These are phyloP conservation scores for Mycena leptocephala DNA, from an alignment of 768 basidiomycete species.

Conservation along the genomic window DNA sequence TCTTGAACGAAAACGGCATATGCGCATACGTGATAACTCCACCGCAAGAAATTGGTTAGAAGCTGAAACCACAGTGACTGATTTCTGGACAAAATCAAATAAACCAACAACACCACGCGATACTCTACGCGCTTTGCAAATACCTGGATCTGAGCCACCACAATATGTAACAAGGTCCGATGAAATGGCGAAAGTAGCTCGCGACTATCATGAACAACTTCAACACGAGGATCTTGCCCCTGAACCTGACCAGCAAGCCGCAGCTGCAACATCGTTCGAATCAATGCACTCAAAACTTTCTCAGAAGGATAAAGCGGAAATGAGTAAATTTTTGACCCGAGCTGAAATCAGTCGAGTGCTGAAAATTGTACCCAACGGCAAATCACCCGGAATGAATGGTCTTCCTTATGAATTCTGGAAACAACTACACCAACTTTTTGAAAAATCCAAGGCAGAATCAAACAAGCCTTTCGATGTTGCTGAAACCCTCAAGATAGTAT, in stretches of 20 bases:
- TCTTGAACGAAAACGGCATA: too few relatives aligned
- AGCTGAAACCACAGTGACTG: too few relatives aligned
- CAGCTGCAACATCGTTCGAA: neutral
- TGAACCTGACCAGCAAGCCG: neutral
- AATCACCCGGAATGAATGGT: neutral
- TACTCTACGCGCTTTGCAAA: too few relatives aligned
- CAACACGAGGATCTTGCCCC: neutral
- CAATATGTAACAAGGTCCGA: too few relatives aligned
- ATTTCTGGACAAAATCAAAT: too few relatives aligned
- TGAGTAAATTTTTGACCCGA: neutral
- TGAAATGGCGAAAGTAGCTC: neutral
- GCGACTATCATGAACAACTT: neutral
- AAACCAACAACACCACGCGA: too few relatives aligned
- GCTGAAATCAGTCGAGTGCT: neutral
- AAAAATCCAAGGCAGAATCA: neutral
- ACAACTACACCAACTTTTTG: neutral
- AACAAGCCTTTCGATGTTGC: neutral
- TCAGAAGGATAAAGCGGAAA: neutral
- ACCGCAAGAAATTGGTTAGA: too few relatives aligned
- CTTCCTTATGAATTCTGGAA: conserved; percentile 4
- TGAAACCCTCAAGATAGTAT: neutral
- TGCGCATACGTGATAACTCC: too few relatives aligned
- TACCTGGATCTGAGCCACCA: too few relatives aligned
- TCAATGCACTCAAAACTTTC: neutral
- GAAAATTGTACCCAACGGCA: neutral